Base-by-base conservation (phyloP, 148 eudicot species). In the Drosera capensis region DNA sequence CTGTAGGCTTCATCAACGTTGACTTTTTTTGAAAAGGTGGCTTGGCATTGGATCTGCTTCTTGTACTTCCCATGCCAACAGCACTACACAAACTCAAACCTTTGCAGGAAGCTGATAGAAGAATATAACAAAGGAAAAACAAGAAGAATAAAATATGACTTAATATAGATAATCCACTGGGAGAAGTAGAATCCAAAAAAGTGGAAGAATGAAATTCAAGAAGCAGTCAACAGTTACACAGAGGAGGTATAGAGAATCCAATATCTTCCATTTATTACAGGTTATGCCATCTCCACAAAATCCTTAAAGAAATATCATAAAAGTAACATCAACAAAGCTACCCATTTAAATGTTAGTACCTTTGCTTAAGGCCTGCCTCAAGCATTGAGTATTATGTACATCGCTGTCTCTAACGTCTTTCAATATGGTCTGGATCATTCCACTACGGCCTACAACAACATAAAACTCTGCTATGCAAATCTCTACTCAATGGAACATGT, bases 1-100 rank as follows among this genome's bases (percentile, higher is more conserved):
- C 92, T 17, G 96, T 88, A 28, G 96, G 96, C 56, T 80, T 83
- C 94, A 80, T 83, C 46, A 88, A 66, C 41, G 96, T 88, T 40
- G 96, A 82, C 72, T 57, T 55, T 67, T 80, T 83, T 17, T 75
- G 68, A 23, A 49, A 52, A 55, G 56, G 43, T 20, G 78, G 72
- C 64, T 74, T 87, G 18, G 40, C 59, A 43, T 56, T 22, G 15
- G 60, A 45, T 46, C 59, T 68, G 3, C 47, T 25, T 67, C 64
- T 58, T 56, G 62, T 34, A 53, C 64, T 67, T 49, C 57, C 52
- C 31, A 23, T 47, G 34, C 63, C 72, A 34, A 68, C 50, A 16
- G 52, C 45, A 49, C 79, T 68, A 56, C 55, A 61, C 46, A 66
- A 78, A 21, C 60, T 44, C 64, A 75, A 63, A 5, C 81, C 85